These are phyloP conservation scores for Lentinula lateritia DNA, from an alignment of 768 basidiomycete genomes.

Conservation along the genomic window DNA sequence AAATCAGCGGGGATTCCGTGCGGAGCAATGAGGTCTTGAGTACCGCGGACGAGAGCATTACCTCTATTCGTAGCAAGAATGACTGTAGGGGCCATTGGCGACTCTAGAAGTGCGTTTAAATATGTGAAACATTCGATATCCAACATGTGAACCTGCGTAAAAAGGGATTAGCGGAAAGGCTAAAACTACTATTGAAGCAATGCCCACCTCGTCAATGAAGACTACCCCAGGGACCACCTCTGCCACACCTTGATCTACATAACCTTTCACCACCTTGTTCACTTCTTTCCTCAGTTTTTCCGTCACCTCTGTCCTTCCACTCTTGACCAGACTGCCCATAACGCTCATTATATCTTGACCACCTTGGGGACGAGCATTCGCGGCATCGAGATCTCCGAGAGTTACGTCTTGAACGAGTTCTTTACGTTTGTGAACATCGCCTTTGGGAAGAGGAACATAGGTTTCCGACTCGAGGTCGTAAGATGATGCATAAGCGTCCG, in stretches of 20 bases:
- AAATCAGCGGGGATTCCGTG: slow-evolving; percentile 94
- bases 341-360: slow-evolving; percentile 99
- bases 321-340: slow-evolving; percentile 89
- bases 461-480: slow-evolving; percentile 98
- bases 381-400: slow-evolving; percentile 91
- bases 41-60: slow-evolving; percentile 87
- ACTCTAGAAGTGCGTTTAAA: slow-evolving; percentile 92
- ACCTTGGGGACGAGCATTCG: slow-evolving; percentile 92
- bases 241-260: slow-evolving; percentile 97
- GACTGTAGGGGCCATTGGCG: slow-evolving; percentile 95
- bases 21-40: slow-evolving; percentile 84
- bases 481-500: slow-evolving; percentile 95
- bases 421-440: slow-evolving; percentile 93
- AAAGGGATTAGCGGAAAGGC: background rate
- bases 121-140: slow-evolving; percentile 99
- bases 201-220: slow-evolving; percentile 92
- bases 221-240: slow-evolving; percentile 97
- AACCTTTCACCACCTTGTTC: slow-evolving; percentile 94
- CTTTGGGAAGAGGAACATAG: slow-evolving; percentile 95
- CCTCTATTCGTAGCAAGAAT: slow-evolving; percentile 96
- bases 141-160: slow-evolving; percentile 90
- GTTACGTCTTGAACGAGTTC: slow-evolving; percentile 95
- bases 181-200: background rate
- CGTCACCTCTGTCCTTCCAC: slow-evolving; percentile 91
- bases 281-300: slow-evolving; percentile 95